Conservation (phyloP, 1,139 yeast genomes). For the Debaryomyces fabryi region DNA sequence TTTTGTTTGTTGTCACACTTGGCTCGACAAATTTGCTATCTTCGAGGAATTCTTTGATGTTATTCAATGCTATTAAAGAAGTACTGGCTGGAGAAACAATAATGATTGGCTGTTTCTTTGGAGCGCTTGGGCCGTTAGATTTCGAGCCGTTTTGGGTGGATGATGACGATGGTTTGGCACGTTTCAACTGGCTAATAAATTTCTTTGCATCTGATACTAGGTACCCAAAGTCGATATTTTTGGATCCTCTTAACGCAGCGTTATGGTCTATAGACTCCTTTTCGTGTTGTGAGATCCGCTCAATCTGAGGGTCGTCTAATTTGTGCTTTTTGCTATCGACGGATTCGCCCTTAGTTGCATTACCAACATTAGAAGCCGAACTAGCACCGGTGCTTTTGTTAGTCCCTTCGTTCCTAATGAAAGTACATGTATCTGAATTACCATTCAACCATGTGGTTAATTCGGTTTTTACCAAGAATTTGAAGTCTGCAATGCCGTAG, state of each 20-base stretch:
- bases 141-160: slow-evolving; percentile 5
- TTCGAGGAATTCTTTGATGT: slow-evolving; percentile 81
- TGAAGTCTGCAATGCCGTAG: slow-evolving; percentile 66
- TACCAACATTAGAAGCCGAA: slow-evolving; percentile 11
- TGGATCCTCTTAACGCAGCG: slow-evolving; percentile 76
- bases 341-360: slow-evolving; percentile 13
- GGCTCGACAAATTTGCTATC: slow-evolving; percentile 73
- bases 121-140: slow-evolving; percentile 18
- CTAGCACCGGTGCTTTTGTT: slow-evolving; percentile 8
- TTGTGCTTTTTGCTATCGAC: slow-evolving; percentile 28
- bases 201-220: slow-evolving; percentile 73
- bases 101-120: slow-evolving; percentile 81
- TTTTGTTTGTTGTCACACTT: slow-evolving; percentile 34
- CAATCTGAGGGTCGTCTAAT: slow-evolving; percentile 57
- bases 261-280: slow-evolving; percentile 76
- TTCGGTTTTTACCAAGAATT: slow-evolving; percentile 85
- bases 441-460: slow-evolving; percentile 81
- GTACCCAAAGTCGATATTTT: slow-evolving; percentile 71
- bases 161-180: slow-evolving; percentile 30
- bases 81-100: slow-evolving; percentile 94
- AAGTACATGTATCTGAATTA: slow-evolving; percentile 57
- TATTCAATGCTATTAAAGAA: slow-evolving; percentile 76
- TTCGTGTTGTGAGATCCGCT: slow-evolving; percentile 59
- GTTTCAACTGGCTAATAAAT: slow-evolving; percentile 58
- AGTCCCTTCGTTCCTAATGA: slow-evolving; percentile 33